A percentile compares a stretch with the other conserved stretches of the same genome.
phyloP scores from a whole-genome alignment of 306 rosid genomes.

The Hippophae tibetana region DNA sequence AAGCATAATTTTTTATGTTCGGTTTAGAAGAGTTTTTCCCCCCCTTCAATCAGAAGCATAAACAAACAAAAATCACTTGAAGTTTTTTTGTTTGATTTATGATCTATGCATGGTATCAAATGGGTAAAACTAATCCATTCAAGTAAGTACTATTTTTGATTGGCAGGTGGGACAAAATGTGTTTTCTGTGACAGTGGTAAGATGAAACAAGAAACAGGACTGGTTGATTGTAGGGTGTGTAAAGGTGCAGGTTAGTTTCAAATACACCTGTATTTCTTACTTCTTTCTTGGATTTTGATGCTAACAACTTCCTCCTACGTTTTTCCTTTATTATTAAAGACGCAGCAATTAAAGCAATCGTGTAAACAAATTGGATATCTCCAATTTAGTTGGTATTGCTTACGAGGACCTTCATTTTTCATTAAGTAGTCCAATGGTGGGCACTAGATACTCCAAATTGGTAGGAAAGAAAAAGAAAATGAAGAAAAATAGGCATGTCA shows the following conservation, averaged over 20 bases:
- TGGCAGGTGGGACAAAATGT: constrained; percentile 88
- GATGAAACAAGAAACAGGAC: constrained; percentile 69
- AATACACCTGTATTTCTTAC: background rate
- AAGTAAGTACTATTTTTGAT: constrained; percentile 9
- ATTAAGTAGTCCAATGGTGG: too few species aligned
- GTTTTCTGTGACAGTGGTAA: constrained; percentile 77
- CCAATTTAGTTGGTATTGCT: too few species aligned
- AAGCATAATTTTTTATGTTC: too few species aligned
- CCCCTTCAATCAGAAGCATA: too few species aligned
- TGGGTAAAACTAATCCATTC: constrained; percentile 1
- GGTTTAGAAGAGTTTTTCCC: too few species aligned
- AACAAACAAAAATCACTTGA: too few species aligned
- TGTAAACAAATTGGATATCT: background rate
- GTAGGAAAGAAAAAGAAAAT: too few species aligned
- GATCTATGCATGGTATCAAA: constrained; percentile 1
- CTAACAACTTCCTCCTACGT: background rate
- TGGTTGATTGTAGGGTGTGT: constrained; percentile 81
- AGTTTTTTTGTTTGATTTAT: background rate
- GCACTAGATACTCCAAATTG: too few species aligned
- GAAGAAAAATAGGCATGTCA: too few species aligned
- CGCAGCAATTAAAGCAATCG: background rate
- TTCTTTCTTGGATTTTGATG: background rate
- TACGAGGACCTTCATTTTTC: too few species aligned
- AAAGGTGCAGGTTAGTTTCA: constrained; percentile 78
- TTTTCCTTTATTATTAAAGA: background rate